Conservation (phyloP, 257 asterid genomes). For the Salvia hispanica region DNA sequence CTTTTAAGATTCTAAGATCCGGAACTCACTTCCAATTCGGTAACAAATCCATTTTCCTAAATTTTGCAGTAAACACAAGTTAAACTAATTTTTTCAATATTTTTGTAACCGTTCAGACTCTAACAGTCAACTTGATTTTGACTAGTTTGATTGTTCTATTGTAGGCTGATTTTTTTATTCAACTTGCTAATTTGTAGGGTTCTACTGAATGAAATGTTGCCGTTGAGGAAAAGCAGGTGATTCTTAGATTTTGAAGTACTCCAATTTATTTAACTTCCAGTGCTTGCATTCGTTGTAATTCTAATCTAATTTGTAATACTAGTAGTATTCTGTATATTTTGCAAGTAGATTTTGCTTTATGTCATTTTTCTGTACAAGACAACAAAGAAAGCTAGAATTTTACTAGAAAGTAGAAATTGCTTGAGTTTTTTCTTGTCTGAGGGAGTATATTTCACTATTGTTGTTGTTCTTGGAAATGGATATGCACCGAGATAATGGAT, state of each 20-base stretch:
- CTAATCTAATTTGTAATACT: slow-evolving; percentile 14
- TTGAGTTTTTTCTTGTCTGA: neutral
- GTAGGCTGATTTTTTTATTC: slow-evolving; percentile 7
- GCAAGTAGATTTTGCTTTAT: neutral
- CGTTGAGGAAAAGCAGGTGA: slow-evolving; percentile 19
- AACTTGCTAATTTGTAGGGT: slow-evolving; percentile 19
- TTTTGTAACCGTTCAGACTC: neutral
- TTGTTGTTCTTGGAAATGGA: slow-evolving; percentile 42
- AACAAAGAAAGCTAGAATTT: neutral
- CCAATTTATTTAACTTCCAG: neutral
- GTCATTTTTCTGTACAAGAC: neutral
- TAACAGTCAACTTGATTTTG: slow-evolving; percentile 4
- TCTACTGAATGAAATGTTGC: slow-evolving; percentile 15
- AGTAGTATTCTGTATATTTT: slow-evolving; percentile 5
- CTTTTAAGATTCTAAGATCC: slow-evolving; percentile 28
- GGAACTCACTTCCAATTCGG: slow-evolving; percentile 34
- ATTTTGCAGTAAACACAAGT: neutral
- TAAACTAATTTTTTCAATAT: neutral
- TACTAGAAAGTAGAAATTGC: slow-evolving; percentile 1
- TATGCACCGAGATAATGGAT: slow-evolving; percentile 46
- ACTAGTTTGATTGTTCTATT: slow-evolving; percentile 22
- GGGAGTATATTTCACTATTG: slow-evolving; percentile 21
- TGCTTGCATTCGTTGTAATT: slow-evolving; percentile 3
- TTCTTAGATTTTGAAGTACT: neutral
- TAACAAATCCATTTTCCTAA: slow-evolving; percentile 26